Conservation (phyloP, 208 protist species). For the Trypanosoma theileri region DNA sequence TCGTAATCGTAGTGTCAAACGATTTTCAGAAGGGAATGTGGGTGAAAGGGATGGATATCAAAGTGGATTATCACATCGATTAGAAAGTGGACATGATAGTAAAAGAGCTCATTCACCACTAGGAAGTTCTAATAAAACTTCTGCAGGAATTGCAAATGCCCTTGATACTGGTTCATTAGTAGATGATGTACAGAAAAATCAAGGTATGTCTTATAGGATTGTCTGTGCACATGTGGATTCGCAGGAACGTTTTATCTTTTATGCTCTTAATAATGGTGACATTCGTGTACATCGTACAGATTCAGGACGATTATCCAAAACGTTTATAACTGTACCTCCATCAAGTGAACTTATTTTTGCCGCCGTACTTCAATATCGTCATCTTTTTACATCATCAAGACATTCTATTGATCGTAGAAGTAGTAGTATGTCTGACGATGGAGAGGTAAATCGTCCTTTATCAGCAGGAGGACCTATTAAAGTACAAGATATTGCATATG, state of each 20-base stretch:
- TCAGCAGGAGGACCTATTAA: conserved; percentile 21
- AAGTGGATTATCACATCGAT: neutral
- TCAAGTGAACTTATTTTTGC: conserved; percentile 58
- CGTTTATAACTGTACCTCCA: conserved; percentile 65
- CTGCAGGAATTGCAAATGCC: neutral
- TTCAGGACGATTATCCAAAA: conserved; percentile 67
- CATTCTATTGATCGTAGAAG: neutral
- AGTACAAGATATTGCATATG: conserved; percentile 47
- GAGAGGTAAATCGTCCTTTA: neutral
- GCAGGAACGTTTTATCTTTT: conserved; percentile 64
- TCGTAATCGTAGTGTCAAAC: neutral
- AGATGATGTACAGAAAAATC: conserved; percentile 10
- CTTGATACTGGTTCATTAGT: neutral
- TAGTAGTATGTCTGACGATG: conserved; percentile 1
- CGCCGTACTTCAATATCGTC: conserved; percentile 54
- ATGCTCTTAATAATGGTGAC: conserved; percentile 68
- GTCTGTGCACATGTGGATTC: conserved; percentile 53
- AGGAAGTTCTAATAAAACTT: neutral
- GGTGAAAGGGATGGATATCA: neutral
- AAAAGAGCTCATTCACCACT: neutral
- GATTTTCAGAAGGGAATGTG: neutral
- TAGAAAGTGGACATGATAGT: neutral
- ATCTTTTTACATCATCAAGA: conserved; percentile 37
- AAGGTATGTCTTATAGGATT: conserved; percentile 31
- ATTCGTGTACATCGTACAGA: conserved; percentile 75